phyloP scores from a whole-genome alignment of 306 rosid species.

The Sphenostylis stenocarpa region DNA sequence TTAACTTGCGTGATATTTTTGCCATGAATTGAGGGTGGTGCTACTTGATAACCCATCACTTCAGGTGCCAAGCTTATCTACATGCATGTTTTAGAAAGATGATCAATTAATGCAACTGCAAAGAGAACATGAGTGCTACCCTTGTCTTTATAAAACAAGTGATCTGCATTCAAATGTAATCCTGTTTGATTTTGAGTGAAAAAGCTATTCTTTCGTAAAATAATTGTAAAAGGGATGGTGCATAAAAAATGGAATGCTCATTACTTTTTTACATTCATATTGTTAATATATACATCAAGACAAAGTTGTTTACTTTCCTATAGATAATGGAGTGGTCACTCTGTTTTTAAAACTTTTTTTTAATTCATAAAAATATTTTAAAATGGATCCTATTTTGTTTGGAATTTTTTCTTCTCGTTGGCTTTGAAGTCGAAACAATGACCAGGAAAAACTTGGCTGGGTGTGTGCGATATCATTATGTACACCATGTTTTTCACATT shows the following conservation, averaged over 20 bases:
- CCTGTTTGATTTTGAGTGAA: background rate
- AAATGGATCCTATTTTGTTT: no score
- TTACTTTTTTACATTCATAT: no score
- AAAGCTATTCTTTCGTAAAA: background rate
- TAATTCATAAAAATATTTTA: no score
- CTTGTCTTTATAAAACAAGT: background rate
- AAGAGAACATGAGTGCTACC: background rate
- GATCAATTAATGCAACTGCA: background rate
- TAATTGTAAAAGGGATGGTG: background rate
- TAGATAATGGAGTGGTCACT: no score
- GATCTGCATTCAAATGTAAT: no score
- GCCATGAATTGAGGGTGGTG: constrained; percentile 31
- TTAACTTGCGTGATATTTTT: constrained; percentile 24
- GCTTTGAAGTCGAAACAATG: background rate
- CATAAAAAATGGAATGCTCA: background rate
- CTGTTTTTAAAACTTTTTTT: no score
- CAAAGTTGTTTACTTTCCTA: no score
- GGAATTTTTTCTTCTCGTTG: no score
- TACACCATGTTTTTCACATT: no score
- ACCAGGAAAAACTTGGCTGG: no score
- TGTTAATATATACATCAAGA: no score
- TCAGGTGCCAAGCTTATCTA: constrained; percentile 30
- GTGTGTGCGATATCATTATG: no score
- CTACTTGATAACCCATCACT: constrained; percentile 35
- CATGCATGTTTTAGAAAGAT: constrained; percentile 4